A percentile compares a stretch with the other conserved stretches of the same genome.
phyloP scores from a whole-genome alignment of 768 basidiomycete species.

The Udeniomyces megalosporus region DNA sequence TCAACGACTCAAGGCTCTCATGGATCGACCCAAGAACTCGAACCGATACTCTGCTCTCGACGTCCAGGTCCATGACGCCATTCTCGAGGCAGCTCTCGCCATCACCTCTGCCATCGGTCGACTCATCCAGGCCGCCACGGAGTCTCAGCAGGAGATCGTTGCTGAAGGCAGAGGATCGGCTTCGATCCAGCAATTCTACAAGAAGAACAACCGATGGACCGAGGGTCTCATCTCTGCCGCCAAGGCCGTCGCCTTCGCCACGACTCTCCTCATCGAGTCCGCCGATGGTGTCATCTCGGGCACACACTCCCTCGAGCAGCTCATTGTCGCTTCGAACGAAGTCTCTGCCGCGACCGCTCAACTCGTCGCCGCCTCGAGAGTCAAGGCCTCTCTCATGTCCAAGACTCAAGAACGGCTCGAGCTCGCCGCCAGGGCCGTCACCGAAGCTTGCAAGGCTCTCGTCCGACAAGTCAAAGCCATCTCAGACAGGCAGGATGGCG shows the following conservation, averaged over 20 bases:
- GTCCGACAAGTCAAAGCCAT: constrained; percentile 93
- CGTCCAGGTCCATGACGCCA: constrained; percentile 93
- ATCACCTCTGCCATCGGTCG: constrained; percentile 91
- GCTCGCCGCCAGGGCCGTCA: constrained; percentile 90
- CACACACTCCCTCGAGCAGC: constrained; percentile 91
- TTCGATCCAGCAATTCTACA: constrained; percentile 92
- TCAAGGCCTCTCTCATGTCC: constrained; percentile 96
- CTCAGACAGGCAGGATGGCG: constrained; percentile 62
- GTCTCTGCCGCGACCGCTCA: constrained; percentile 94
- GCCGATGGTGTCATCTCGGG: constrained; percentile 95
- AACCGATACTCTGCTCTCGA: constrained; percentile 79
- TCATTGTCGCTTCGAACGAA: constrained; percentile 99
- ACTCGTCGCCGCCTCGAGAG: constrained; percentile 92
- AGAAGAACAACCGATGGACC: constrained; percentile 98
- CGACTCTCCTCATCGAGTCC: constrained; percentile 83
- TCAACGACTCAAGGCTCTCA: constrained; percentile 72
- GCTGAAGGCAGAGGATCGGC: constrained; percentile 85
- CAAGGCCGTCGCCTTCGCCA: constrained; percentile 92
- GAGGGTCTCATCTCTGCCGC: constrained; percentile 97
- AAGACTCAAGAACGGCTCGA: constrained; percentile 95
- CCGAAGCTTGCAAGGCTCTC: constrained; percentile 89
- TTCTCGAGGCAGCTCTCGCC: constrained; percentile 78
- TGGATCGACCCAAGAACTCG: constrained; percentile 74
- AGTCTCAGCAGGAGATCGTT: constrained; percentile 96
- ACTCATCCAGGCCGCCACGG: constrained; percentile 89